These are phyloP conservation scores for Drosera capensis DNA, from an alignment of 148 eudicot genomes.

Conservation along the genomic window DNA sequence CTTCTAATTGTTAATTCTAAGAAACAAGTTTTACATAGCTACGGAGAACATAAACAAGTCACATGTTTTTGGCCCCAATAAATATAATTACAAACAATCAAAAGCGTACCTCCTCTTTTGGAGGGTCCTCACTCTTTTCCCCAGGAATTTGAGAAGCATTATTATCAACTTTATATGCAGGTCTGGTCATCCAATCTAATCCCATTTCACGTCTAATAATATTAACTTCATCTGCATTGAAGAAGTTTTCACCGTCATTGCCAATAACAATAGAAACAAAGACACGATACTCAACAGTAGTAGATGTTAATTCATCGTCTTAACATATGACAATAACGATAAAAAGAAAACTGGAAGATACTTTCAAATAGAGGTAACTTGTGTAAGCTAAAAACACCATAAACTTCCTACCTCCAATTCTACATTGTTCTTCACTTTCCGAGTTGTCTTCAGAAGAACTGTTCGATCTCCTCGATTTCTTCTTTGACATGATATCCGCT, in stretches of 20 bases:
- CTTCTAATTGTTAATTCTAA: too few relatives aligned
- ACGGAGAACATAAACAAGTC: too few relatives aligned
- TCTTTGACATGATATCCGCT: too few relatives aligned
- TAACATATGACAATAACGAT: not conserved
- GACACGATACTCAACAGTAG: not conserved
- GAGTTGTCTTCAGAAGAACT: too few relatives aligned
- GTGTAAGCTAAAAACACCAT: too few relatives aligned
- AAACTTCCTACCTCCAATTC: too few relatives aligned
- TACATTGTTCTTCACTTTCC: too few relatives aligned
- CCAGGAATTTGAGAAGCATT: conserved; percentile 13
- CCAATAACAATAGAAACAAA: conserved; percentile 1
- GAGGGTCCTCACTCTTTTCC: conserved; percentile 22
- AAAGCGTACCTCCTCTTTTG: conserved; percentile 41
- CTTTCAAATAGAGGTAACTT: too few relatives aligned
- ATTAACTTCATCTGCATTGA: conserved; percentile 12
- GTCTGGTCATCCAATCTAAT: conserved; percentile 89
- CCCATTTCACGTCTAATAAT: conserved; percentile 70
- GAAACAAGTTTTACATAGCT: too few relatives aligned
- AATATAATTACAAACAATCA: not conserved
- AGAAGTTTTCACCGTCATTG: conserved; percentile 23
- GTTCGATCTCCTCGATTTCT: too few relatives aligned
- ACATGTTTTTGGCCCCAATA: not conserved
- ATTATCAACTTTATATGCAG: conserved; percentile 28
- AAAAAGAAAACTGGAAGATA: too few relatives aligned
- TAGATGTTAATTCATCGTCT: not conserved